Conservation (phyloP, 805 yeast genomes). For the Saturnispora zaruensis region DNA sequence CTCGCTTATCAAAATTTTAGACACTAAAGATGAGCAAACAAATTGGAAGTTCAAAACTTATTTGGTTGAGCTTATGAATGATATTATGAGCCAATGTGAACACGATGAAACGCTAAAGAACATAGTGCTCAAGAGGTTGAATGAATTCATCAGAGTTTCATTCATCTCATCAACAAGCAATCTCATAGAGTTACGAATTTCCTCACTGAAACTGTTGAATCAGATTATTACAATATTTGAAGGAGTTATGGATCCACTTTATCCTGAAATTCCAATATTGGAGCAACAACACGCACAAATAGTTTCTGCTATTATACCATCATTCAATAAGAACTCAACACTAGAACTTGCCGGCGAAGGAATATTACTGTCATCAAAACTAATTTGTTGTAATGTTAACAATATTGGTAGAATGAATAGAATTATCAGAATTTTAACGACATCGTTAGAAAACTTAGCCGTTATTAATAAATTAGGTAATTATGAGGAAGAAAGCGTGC, state of each 20-base stretch:
- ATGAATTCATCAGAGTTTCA: conserved; percentile 67
- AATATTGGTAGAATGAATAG: conserved; percentile 42
- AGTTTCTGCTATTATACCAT: conserved; percentile 80
- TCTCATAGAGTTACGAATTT: conserved; percentile 46
- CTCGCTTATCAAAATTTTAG: conserved; percentile 18
- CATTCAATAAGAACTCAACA: conserved; percentile 66
- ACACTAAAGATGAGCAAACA: conserved; percentile 43
- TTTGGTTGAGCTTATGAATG: conserved; percentile 39
- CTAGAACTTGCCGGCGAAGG: conserved; percentile 71
- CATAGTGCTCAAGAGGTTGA: conserved; percentile 37
- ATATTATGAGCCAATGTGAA: conserved; percentile 33
- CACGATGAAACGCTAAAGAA: conserved; percentile 32
- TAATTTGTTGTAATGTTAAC: conserved; percentile 55
- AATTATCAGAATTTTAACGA: conserved; percentile 54
- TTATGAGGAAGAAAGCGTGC: conserved; percentile 16
- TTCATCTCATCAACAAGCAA: conserved; percentile 76
- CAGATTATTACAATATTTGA: conserved; percentile 55
- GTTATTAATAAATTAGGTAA: conserved; percentile 17
- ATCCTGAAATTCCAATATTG: conserved; percentile 58
- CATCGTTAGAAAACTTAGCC: conserved; percentile 53
- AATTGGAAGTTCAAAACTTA: conserved; percentile 48
- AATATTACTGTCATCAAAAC: conserved; percentile 65
- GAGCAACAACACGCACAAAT: conserved; percentile 96
- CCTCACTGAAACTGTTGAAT: conserved; percentile 62
- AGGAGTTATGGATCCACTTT: conserved; percentile 58